Base-by-base conservation (phyloP, 2,329 filamentous ascomycete genomes). In the Zymoseptoria tritici region DNA sequence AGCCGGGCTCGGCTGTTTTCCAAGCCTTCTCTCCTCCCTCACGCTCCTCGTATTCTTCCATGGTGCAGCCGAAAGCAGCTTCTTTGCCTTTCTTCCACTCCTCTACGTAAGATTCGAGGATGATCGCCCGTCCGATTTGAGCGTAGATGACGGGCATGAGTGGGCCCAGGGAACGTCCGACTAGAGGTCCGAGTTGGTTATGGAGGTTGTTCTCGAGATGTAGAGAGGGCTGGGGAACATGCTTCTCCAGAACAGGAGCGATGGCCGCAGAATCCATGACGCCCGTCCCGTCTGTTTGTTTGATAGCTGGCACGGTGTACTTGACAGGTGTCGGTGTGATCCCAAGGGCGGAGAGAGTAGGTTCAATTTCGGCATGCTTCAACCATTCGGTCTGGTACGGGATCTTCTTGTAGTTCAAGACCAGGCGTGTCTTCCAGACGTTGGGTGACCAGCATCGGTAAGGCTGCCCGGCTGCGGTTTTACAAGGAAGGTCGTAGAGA, bases 341-440 rank as follows among this genome's bases (percentile, higher is more conserved):
- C 22, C 62, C 60, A 42, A 64, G 54, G 21, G 49, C 49, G 6
- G 58, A 60, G 46, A 64, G 58, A 2, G 51, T 62, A 5, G 62
- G 59, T 20, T 51, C 62, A 21, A 67, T 62, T 1, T 64, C 57
- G 11, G 50, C 49, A 53, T 64, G 55, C 11, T 52, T 54, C 50
- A 67, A 31, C 54, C 54, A 66, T 20, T 55, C 26, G 11, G 65
- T 64, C 16, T 46, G 62, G 63, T 67, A 67, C 4, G 65, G 60
- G 36, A 67, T 59, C 9, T 55, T 53, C 52, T 67, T 67, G 62
- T 63, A 67, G 59, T 67, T 67, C 21, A 67, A 62, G 24, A 58
- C 52, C 58, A 89, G 72, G 1, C 87, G 84, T 86, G 85, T 84
- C 73, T 87, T 89, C 86, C 85, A 89, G 0, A 86, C 82, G 69